These are phyloP conservation scores for Penicillium sp. DNA, from an alignment of 2,329 filamentous ascomycete genomes.

Conservation along the genomic window DNA sequence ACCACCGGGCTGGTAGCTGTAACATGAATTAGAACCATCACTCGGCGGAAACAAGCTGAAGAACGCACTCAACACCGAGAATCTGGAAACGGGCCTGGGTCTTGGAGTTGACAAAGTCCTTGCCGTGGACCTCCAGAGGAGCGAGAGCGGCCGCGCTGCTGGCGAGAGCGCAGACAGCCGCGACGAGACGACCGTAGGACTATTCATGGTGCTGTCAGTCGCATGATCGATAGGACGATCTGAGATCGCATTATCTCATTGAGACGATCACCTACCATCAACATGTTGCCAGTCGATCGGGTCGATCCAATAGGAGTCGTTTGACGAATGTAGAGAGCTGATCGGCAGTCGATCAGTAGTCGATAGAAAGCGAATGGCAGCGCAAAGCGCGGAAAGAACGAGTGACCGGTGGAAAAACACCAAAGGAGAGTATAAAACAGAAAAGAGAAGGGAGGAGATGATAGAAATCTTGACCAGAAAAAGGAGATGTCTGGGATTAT, in stretches of 20 bases:
- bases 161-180: constrained; percentile 40
- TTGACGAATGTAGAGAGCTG: not conserved
- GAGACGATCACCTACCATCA: not conserved
- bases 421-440: constrained; percentile 4
- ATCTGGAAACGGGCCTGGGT: constrained; percentile 57
- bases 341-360: not conserved
- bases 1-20: constrained; percentile 58
- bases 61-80: constrained; percentile 54
- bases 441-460: constrained; percentile 1
- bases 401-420: constrained; percentile 9
- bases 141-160: constrained; percentile 49
- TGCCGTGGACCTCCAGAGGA: constrained; percentile 52
- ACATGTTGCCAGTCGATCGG: constrained; percentile 1
- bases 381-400: constrained; percentile 16
- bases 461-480: constrained; percentile 13
- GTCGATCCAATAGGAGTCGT: not conserved
- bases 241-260: not conserved
- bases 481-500: constrained; percentile 8
- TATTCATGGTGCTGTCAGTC: constrained; percentile 10
- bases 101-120: constrained; percentile 56
- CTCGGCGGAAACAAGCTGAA: not conserved
- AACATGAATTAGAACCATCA: not conserved
- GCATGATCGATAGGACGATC: not conserved
- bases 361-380: constrained; percentile 18
- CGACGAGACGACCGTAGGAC: constrained; percentile 34